Evolutionary conservation across 441 rosid species (phyloP).

Genomic region (Pelargonium cotyledonis): DNA sequence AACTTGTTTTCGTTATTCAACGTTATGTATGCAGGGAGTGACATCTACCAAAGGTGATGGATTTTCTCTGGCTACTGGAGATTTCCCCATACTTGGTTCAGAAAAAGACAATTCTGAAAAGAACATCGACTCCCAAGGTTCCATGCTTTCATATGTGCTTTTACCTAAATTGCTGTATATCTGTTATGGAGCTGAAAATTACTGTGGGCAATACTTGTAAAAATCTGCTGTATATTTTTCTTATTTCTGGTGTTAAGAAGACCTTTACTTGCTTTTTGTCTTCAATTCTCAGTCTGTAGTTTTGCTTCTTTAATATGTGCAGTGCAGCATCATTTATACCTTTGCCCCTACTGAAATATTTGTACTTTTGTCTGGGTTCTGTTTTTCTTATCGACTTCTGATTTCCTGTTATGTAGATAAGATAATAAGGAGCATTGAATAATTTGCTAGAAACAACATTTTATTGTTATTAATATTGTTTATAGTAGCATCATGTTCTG

Average conservation of each 20-base stretch:
- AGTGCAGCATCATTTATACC: neutral
- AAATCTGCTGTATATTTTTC: neutral
- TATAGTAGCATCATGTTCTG: neutral
- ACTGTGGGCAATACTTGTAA: neutral
- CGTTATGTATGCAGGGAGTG: constrained; percentile 48
- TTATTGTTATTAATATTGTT: neutral
- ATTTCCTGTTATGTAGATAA: neutral
- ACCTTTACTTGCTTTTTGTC: neutral
- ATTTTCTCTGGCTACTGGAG: constrained; percentile 84
- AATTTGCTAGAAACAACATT: neutral
- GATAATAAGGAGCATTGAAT: neutral
- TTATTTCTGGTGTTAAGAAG: neutral
- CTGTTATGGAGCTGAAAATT: neutral
- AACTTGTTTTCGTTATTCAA: constrained; percentile 13
- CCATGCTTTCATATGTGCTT: constrained; percentile 13
- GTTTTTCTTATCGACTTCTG: neutral
- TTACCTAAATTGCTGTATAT: neutral
- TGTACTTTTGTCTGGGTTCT: neutral
- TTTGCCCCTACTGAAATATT: neutral
- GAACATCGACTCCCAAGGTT: constrained; percentile 59
- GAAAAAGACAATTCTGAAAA: constrained; percentile 60
- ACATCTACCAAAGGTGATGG: constrained; percentile 55
- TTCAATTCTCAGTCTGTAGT: neutral
- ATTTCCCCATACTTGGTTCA: constrained; percentile 90
- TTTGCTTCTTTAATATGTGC: neutral